Percentiles rank a stretch among this genome's conserved stretches.
These are phyloP conservation scores for Collybia mongolica DNA, from an alignment of 768 basidiomycete genomes.

Conservation along the genomic window DNA sequence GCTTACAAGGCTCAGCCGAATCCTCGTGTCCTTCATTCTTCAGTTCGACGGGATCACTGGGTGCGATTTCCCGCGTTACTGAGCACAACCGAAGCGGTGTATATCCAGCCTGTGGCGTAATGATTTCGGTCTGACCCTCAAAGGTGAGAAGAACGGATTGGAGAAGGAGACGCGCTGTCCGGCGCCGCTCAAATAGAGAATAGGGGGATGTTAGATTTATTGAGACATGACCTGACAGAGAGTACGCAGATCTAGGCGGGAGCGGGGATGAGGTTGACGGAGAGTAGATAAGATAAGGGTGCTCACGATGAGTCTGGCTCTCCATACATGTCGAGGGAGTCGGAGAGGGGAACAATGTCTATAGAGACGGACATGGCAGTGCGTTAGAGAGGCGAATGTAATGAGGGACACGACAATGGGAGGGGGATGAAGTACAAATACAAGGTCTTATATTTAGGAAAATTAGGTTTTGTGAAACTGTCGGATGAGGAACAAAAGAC, in stretches of 20 bases:
- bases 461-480: slow-evolving; percentile 10
- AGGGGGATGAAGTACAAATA: slow-evolving; percentile 9
- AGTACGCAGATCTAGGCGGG: slow-evolving; percentile 70
- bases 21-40: slow-evolving; percentile 66
- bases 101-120: slow-evolving; percentile 66
- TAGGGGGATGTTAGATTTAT: slow-evolving; percentile 59
- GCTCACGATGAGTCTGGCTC: slow-evolving; percentile 63
- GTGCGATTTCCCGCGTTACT: slow-evolving; percentile 60
- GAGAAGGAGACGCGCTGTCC: slow-evolving; percentile 52
- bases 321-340: slow-evolving; percentile 69
- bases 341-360: slow-evolving; percentile 57
- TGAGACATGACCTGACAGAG: slow-evolving; percentile 79
- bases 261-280: neutral
- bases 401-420: slow-evolving; percentile 13
- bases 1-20: slow-evolving; percentile 46
- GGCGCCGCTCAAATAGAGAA: slow-evolving; percentile 55
- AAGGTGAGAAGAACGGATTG: slow-evolving; percentile 75
- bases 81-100: slow-evolving; percentile 65
- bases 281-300: neutral
- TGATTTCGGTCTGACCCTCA: slow-evolving; percentile 82
- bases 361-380: slow-evolving; percentile 64
- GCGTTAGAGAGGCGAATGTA: slow-evolving; percentile 12
- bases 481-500: slow-evolving; percentile 17
- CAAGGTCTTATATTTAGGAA: slow-evolving; percentile 13
- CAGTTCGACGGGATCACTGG: slow-evolving; percentile 55